Conservation (phyloP, 371 early-diverging fungal genomes). For the Paraphysoderma sedebokerense region DNA sequence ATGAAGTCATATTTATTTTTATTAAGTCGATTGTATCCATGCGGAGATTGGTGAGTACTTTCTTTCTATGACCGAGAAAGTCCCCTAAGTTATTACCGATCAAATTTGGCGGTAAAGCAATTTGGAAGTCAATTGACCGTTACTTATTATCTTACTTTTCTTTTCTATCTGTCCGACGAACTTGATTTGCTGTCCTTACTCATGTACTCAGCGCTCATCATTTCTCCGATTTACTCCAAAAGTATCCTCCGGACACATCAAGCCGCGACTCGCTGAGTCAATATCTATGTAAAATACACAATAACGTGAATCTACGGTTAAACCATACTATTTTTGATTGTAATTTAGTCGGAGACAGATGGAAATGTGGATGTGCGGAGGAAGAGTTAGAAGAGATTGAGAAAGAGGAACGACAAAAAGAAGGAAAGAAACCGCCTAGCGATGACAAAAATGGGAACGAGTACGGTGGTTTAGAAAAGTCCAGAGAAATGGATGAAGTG, state of each 20-base stretch:
- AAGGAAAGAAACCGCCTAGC: too few species aligned
- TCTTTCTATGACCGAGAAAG: background rate
- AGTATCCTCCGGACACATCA: slow-evolving; percentile 68
- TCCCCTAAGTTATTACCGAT: background rate
- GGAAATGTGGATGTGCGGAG: slow-evolving; percentile 23
- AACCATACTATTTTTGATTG: slow-evolving; percentile 92
- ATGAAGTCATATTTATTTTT: slow-evolving; percentile 60
- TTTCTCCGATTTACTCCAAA: slow-evolving; percentile 45
- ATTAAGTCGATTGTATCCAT: slow-evolving; percentile 87
- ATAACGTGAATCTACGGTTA: slow-evolving; percentile 85
- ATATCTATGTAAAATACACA: slow-evolving; percentile 95
- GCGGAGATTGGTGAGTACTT: slow-evolving; percentile 77
- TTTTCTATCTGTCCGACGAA: background rate
- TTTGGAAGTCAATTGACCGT: background rate
- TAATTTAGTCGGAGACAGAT: slow-evolving; percentile 74
- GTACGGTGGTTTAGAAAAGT: too few species aligned
- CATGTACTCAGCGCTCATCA: slow-evolving; percentile 71
- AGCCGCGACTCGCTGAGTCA: slow-evolving; percentile 46
- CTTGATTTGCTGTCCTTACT: background rate
- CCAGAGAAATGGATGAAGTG: too few species aligned
- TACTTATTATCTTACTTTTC: background rate
- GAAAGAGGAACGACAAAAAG: too few species aligned
- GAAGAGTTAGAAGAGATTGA: too few species aligned
- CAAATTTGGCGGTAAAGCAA: background rate
- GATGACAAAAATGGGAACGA: too few species aligned